Base-by-base conservation (phyloP, 768 basidiomycete genomes). In the Auricularia sp. region DNA sequence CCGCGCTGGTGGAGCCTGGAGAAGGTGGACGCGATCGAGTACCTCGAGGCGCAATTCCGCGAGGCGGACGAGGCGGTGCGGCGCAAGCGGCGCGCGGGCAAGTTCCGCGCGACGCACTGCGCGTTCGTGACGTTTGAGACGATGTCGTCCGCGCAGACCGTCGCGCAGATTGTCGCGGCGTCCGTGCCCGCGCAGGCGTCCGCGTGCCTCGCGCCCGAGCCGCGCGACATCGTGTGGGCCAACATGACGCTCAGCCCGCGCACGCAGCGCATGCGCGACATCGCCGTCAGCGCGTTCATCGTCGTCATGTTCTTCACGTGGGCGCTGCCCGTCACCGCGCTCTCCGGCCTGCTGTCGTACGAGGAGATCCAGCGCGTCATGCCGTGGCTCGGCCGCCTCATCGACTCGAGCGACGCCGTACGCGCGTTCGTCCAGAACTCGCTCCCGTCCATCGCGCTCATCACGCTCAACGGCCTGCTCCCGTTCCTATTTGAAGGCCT, bases 101-200 rank as follows among this genome's bases (percentile, higher is more conserved):
- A 83, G 70, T 95, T 92, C 73, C 87, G 83, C 69, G 82, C 94
- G 1, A 92, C 92, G 1, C 86, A 88, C 56, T 83, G 85, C 36
- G 97, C 94, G 0, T 99, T 98, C 71, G 90, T 98, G 21, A 98
- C 97, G 0, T 98, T 99, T 70, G 93, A 97, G 76, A 92, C 92
- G 71, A 92, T 95, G 86, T 90, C 92, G 1, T 89, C 88, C 69
- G 92, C 94, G 82, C 95, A 99, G 89, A 87, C 90, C 54, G 95
- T 93, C 1, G 80, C 90, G 5, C 95, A 98, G 74, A 82, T 86
- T 1, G 89, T 89, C 0, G 90, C 94, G 70, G 83, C 88, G 0
- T 81, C 89, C 0, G 81, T 81, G 63, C 88, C 88, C 16, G 81
- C 80, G 63, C 82, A 86, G 73, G 82, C 83, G 62, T 80, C 80